phyloP scores from a whole-genome alignment of 768 basidiomycete species.

The Suillus luteus region DNA sequence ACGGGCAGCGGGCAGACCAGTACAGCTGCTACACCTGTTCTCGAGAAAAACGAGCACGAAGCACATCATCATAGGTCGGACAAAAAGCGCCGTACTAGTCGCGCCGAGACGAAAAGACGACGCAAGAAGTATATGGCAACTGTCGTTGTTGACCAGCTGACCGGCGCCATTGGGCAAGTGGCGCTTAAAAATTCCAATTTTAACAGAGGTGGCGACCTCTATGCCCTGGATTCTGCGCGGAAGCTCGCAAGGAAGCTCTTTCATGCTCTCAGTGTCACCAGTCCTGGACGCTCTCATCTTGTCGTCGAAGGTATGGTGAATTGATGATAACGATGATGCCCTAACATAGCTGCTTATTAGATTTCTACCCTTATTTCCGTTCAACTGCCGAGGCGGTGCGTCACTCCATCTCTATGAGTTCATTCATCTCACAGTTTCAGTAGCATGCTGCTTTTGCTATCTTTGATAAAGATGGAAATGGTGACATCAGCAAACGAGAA shows the following conservation, averaged over 20 bases:
- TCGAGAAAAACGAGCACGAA: conserved; percentile 20
- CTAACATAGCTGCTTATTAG: conserved; percentile 36
- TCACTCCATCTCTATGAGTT: conserved; percentile 6
- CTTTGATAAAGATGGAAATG: conserved; percentile 84
- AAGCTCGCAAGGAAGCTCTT: conserved; percentile 71
- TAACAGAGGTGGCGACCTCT: conserved; percentile 54
- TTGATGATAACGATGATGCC: background rate
- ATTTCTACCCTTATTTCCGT: conserved; percentile 78
- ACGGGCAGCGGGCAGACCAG: conserved; percentile 21
- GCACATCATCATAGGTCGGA: conserved; percentile 15
- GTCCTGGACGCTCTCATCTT: conserved; percentile 61
- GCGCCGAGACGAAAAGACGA: conserved; percentile 42
- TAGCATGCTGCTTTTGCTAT: conserved; percentile 69
- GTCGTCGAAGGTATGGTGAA: conserved; percentile 57
- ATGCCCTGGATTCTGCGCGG: conserved; percentile 62
- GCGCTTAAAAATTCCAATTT: conserved; percentile 68
- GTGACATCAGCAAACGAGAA: conserved; percentile 74
- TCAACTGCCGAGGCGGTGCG: conserved; percentile 68
- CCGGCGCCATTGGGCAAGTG: conserved; percentile 67
- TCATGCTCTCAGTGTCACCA: conserved; percentile 56
- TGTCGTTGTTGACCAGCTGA: conserved; percentile 69
- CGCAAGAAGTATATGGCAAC: conserved; percentile 56
- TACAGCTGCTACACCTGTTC: conserved; percentile 7
- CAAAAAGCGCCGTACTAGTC: conserved; percentile 23
- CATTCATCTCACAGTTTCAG: conserved; percentile 9